A percentile compares a stretch with the other conserved stretches of the same genome.
Conservation (phyloP, 2,329 filamentous ascomycete species). For the Coniochaeta prunicola region DNA sequence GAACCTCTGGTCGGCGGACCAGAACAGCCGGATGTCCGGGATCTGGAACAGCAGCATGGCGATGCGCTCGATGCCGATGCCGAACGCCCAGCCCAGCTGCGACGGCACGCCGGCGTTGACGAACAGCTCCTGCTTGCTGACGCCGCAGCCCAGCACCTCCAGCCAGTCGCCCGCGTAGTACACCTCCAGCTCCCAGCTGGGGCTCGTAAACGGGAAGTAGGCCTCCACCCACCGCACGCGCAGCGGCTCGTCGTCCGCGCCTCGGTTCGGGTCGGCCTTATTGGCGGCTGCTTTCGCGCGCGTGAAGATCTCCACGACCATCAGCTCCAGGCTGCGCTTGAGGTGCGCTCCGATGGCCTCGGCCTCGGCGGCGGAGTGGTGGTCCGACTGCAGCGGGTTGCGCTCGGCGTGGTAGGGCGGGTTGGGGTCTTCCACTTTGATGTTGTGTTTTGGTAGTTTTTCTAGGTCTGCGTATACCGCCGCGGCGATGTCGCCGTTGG, state of each 20-base stretch:
- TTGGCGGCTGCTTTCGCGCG: slow-evolving; percentile 62
- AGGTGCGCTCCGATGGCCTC: slow-evolving; percentile 79
- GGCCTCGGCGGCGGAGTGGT: slow-evolving; percentile 69
- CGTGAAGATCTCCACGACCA: slow-evolving; percentile 84
- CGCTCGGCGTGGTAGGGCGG: slow-evolving; percentile 68
- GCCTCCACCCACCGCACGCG: slow-evolving; percentile 92
- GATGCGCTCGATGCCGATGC: slow-evolving; percentile 86
- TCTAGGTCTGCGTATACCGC: slow-evolving; percentile 65
- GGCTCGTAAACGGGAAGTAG: slow-evolving; percentile 95
- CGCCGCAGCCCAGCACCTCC: slow-evolving; percentile 87
- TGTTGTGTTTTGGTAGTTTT: slow-evolving; percentile 62
- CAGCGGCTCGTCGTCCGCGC: slow-evolving; percentile 60
- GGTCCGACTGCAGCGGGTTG: slow-evolving; percentile 71
- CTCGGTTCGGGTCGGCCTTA: slow-evolving; percentile 33
- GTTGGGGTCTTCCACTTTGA: slow-evolving; percentile 78
- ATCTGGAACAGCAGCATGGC: slow-evolving; percentile 97
- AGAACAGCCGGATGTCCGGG: slow-evolving; percentile 93
- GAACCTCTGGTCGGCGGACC: slow-evolving; percentile 81
- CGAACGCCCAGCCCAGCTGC: slow-evolving; percentile 90
- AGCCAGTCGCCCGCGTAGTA: slow-evolving; percentile 94
- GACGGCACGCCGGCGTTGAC: slow-evolving; percentile 67
- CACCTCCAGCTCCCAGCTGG: slow-evolving; percentile 93
- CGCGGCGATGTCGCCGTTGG: slow-evolving; percentile 50
- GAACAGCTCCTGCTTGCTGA: slow-evolving; percentile 77
- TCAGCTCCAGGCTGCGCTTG: slow-evolving; percentile 80